A percentile compares a stretch with the other conserved stretches of the same genome.
phyloP scores from a whole-genome alignment of 495 filamentous ascomycete genomes.

The Aspergillus leporis region DNA sequence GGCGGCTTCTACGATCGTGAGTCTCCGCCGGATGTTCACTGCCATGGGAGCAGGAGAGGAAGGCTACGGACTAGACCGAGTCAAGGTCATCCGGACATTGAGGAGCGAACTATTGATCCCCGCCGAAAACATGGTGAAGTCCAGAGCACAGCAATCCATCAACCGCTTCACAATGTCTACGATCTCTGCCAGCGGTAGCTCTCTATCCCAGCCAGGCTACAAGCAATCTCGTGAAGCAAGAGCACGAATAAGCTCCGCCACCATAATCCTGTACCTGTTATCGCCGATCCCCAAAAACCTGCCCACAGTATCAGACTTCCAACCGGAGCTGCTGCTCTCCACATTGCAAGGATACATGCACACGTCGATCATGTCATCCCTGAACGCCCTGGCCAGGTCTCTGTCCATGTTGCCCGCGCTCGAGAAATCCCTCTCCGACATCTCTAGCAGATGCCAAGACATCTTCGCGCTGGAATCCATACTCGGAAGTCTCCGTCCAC shows the following conservation, averaged over 20 bases:
- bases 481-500: constrained; percentile 65
- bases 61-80: constrained; percentile 69
- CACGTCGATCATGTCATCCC: constrained; percentile 69
- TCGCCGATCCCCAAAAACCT: constrained; percentile 54
- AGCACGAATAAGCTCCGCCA: constrained; percentile 68
- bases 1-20: constrained; percentile 73
- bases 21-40: constrained; percentile 68
- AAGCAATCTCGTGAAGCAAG: constrained; percentile 79
- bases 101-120: constrained; percentile 66
- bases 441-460: constrained; percentile 84
- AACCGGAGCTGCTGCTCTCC: constrained; percentile 70
- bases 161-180: constrained; percentile 80
- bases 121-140: constrained; percentile 65
- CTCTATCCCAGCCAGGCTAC: constrained; percentile 58
- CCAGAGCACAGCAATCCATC: constrained; percentile 76
- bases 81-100: constrained; percentile 68
- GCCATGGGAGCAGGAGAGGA: constrained; percentile 66
- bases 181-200: constrained; percentile 38
- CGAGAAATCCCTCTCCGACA: constrained; percentile 78
- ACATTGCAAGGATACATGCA: constrained; percentile 81
- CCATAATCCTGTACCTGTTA: constrained; percentile 79
- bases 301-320: constrained; percentile 32
- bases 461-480: constrained; percentile 83
- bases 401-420: constrained; percentile 80
- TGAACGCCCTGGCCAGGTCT: constrained; percentile 67